Evolutionary conservation across 306 rosid species (phyloP), one percentile per base, ranked within the genome.

Genomic region (Prunus padus): DNA sequence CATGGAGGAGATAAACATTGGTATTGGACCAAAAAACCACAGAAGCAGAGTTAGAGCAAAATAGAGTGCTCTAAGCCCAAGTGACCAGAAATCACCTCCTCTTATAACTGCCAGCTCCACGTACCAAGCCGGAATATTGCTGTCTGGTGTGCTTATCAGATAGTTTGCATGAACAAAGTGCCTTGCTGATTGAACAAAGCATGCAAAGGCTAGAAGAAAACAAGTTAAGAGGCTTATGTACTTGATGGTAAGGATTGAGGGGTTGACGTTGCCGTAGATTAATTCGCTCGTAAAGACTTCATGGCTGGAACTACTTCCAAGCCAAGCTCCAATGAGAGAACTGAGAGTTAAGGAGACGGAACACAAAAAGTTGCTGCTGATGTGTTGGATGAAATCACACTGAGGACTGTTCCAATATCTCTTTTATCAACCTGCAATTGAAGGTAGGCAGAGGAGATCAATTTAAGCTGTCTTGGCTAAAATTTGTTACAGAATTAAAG

Each of bases 21-120:
- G 96, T n/a, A 92, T 90, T 16, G 97, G 96, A 40, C 96, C 96
- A 59, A 90, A 92, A 81, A 92, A 86, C 97, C 97, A 92, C 8
- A 90, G 92, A 52, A 92, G 45, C 74, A 92, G 66, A 64, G 84
- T 65, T 0, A 92, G 88, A 45, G 97, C 96, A 73, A 88, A 90
- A 73, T 90, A 92, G 11, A 90, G 87, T 1, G 97, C 87, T 70
- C 96, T 42, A 49, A 90, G 89, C 40, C 97, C 97, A 5, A 90
- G 86, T 69, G 89, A 82, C 97, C 97, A 90, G 73, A 88, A 90
- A 70, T 90, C 88, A 65, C 93, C 71, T 8, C 94, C 97, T 11
- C 96, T 84, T 76, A 92, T 88, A 3, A 92, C 91, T 3, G 96
- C 91, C 15, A 73, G 20, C 61, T 90, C 89, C 40, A 83, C 93